These are phyloP conservation scores for Monosporozyma siamensis DNA, from an alignment of 805 yeast species.

Conservation along the genomic window DNA sequence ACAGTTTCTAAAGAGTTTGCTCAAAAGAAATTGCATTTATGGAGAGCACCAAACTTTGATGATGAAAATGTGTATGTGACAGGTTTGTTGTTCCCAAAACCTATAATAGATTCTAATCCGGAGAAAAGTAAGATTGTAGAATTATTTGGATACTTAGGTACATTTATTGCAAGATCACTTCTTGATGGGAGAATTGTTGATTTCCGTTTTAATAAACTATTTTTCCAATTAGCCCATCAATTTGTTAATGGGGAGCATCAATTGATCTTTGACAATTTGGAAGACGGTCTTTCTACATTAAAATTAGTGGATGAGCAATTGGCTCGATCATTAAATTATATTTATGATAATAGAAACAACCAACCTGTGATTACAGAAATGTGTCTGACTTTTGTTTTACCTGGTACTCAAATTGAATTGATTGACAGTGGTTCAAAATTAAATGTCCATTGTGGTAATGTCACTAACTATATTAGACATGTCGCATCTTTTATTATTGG, in stretches of 20 bases:
- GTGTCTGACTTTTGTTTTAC: constrained; percentile 58
- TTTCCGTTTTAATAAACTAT: constrained; percentile 61
- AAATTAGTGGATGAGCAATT: constrained; percentile 47
- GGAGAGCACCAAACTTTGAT: constrained; percentile 46
- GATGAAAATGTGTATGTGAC: constrained; percentile 21
- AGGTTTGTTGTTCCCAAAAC: constrained; percentile 68
- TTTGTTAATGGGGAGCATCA: constrained; percentile 7
- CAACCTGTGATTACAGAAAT: constrained; percentile 35
- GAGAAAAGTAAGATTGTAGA: constrained; percentile 37
- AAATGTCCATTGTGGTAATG: constrained; percentile 42
- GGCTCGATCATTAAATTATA: constrained; percentile 46
- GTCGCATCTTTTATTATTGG: constrained; percentile 54
- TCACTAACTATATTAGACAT: constrained; percentile 45
- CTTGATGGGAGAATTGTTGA: constrained; percentile 85
- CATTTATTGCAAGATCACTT: constrained; percentile 76
- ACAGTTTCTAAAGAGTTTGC: constrained; percentile 68
- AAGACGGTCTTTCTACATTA: constrained; percentile 32
- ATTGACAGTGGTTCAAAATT: constrained; percentile 45
- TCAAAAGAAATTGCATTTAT: constrained; percentile 45
- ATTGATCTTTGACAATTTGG: not conserved
- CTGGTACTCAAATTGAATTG: constrained; percentile 62
- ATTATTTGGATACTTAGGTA: constrained; percentile 63
- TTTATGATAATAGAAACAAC: constrained; percentile 36
- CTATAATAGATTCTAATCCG: constrained; percentile 33
- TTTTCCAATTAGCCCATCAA: constrained; percentile 49